A percentile compares a stretch with the other conserved stretches of the same genome.
These are phyloP conservation scores for Catenaria anguillulae DNA, from an alignment of 371 early-diverging fungal species.

Conservation along the genomic window DNA sequence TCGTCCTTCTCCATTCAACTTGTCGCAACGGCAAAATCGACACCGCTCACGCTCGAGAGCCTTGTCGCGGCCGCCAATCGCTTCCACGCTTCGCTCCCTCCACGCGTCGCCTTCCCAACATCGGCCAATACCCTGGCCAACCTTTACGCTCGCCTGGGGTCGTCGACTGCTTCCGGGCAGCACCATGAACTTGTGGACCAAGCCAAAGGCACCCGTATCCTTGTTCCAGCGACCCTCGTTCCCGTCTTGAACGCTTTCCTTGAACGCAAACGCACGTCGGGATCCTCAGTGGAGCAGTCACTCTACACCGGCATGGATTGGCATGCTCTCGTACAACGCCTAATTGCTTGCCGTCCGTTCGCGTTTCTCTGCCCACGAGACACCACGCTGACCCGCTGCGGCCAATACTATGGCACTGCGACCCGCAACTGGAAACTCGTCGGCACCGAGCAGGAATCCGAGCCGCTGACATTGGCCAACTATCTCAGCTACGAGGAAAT, in stretches of 20 bases:
- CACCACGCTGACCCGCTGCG: slow-evolving; percentile 12
- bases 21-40: no score
- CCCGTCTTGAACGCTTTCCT: slow-evolving; percentile 7
- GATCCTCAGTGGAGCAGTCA: slow-evolving; percentile 5
- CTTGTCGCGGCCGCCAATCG: no score
- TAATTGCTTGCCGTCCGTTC: slow-evolving; percentile 17
- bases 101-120: no score
- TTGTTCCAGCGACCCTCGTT: neutral
- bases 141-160: no score
- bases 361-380: slow-evolving; percentile 12
- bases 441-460: neutral
- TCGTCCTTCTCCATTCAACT: no score
- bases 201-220: neutral
- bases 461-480: slow-evolving; percentile 9
- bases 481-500: slow-evolving; percentile 22
- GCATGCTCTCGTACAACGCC: slow-evolving; percentile 12
- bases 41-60: no score
- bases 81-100: no score
- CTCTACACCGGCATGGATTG: slow-evolving; percentile 11
- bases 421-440: no score
- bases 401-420: no score
- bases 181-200: no score
- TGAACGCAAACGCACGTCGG: slow-evolving; percentile 7
- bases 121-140: no score
- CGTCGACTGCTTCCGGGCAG: no score